Base-by-base conservation (phyloP, 768 basidiomycete genomes). In the Clitopilus passeckerianus region DNA sequence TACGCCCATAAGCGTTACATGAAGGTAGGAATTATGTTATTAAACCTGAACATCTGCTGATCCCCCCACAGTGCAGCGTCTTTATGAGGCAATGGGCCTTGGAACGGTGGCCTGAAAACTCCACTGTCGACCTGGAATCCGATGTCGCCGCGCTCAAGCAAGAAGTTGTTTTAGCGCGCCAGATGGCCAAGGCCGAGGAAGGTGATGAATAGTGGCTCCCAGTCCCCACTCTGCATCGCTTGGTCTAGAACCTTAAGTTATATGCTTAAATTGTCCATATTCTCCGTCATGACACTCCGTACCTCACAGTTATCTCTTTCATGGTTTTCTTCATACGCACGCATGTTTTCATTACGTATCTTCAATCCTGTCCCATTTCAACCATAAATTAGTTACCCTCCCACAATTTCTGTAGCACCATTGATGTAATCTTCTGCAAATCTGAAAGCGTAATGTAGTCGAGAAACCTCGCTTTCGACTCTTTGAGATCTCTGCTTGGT, bases 1-100 rank as follows among this genome's bases (percentile, higher is more conserved):
- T 98, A 95, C 67, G 86, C 91, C 0, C 81, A 85, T 27, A 93
- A 89, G 74, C 89, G 84, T 55, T 93, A 85, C 74, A 77, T 91
- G 76, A 93, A 93, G 82, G 92, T 93, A 53, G 16, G 79, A 70
- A 24, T 8, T 6, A 24, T 27, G 57, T 43, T 33, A 24, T 1
- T 27, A 24, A 4, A 27, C 6, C 27, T 44, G 53, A 2, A 44
- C 57, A 18, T 62, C 34, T 54, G n/a, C 34, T 44, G 34, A 6
- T 14, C 53, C 22, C 9, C 30, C 59, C 44, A 35, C 59, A 95
- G 87, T 89, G 90, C 34, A 91, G 91, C 66, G 75, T 84, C 33
- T 92, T 84, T 70, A 83, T 93, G 60, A 83, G 86, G 20, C 78
- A 86, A 55, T 97, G 95, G 95, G 87, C 87, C 0, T 71, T 86